phyloP scores from a whole-genome alignment of 345 rosid species.

The Salix caprea region DNA sequence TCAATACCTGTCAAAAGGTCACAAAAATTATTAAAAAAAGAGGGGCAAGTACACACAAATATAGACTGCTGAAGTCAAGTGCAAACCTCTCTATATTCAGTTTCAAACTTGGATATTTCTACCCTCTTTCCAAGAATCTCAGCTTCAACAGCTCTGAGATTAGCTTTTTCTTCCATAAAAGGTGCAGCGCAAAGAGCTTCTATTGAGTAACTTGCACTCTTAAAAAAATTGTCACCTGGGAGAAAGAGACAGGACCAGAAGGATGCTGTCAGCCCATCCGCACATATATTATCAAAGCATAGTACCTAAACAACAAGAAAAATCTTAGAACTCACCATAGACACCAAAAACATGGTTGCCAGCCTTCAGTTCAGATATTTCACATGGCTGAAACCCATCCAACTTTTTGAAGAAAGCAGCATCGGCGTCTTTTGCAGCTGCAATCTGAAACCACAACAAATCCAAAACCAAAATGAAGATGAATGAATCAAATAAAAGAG shows the following conservation, averaged over 20 bases:
- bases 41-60: background rate
- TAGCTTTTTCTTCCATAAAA: slow-evolving; percentile 66
- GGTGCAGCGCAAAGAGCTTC: slow-evolving; percentile 83
- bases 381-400: slow-evolving; percentile 96
- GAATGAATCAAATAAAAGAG: slow-evolving; percentile 14
- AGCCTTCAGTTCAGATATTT: slow-evolving; percentile 80
- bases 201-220: slow-evolving; percentile 77
- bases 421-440: slow-evolving; percentile 89
- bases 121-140: slow-evolving; percentile 77
- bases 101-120: slow-evolving; percentile 84
- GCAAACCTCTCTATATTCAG: slow-evolving; percentile 83
- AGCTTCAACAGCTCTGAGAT: slow-evolving; percentile 84
- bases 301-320: slow-evolving; percentile 10
- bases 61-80: slow-evolving; percentile 1
- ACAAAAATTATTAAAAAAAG: slow-evolving; percentile 7
- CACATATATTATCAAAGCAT: slow-evolving; percentile 4
- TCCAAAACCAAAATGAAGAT: slow-evolving; percentile 4
- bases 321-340: slow-evolving; percentile 60
- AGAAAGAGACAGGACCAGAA: slow-evolving; percentile 17
- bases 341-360: slow-evolving; percentile 90
- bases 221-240: slow-evolving; percentile 94
- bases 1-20: slow-evolving; percentile 51
- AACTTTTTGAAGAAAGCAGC: slow-evolving; percentile 83
- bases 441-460: slow-evolving; percentile 40
- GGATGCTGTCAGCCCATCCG: slow-evolving; percentile 6